Conservation (phyloP, 371 early-diverging fungal species). For the Mucor mucedo region DNA sequence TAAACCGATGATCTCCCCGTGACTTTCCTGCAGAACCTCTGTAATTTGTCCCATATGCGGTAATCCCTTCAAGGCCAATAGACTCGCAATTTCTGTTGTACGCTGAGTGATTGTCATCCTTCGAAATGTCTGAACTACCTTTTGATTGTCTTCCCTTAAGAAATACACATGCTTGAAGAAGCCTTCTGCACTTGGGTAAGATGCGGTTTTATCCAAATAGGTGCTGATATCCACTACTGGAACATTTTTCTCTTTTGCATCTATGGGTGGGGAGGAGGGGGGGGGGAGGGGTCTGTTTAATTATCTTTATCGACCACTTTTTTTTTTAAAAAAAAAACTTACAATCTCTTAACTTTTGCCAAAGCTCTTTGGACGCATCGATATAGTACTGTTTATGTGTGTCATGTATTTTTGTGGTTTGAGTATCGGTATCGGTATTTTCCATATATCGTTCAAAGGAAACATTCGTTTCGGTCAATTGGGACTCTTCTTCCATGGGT, state of each 20-base stretch:
- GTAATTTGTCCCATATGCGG: slow-evolving; percentile 49
- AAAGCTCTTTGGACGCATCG: slow-evolving; percentile 17
- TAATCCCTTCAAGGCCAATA: slow-evolving; percentile 31
- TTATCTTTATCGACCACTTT: neutral
- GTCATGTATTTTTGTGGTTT: neutral
- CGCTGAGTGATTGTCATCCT: slow-evolving; percentile 53
- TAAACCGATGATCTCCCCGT: slow-evolving; percentile 51
- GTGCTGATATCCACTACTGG: slow-evolving; percentile 33
- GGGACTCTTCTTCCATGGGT: neutral
- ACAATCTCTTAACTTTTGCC: slow-evolving; percentile 26
- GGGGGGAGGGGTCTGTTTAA: too few species aligned
- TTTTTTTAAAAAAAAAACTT: slow-evolving; percentile 4
- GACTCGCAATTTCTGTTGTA: slow-evolving; percentile 45
- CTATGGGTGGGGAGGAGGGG: neutral
- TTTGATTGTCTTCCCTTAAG: slow-evolving; percentile 27
- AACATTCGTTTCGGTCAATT: neutral
- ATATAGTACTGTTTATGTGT: slow-evolving; percentile 16
- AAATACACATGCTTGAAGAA: slow-evolving; percentile 53
- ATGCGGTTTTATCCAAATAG: slow-evolving; percentile 34
- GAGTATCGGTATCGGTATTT: neutral
- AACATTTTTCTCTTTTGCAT: slow-evolving; percentile 32
- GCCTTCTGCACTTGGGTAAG: slow-evolving; percentile 48
- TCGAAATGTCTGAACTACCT: slow-evolving; percentile 52
- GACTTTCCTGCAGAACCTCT: slow-evolving; percentile 43
- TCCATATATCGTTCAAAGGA: slow-evolving; percentile 16